These are phyloP conservation scores for Xylariaceae sp. DNA, from an alignment of 2,329 filamentous ascomycete species.

Conservation along the genomic window DNA sequence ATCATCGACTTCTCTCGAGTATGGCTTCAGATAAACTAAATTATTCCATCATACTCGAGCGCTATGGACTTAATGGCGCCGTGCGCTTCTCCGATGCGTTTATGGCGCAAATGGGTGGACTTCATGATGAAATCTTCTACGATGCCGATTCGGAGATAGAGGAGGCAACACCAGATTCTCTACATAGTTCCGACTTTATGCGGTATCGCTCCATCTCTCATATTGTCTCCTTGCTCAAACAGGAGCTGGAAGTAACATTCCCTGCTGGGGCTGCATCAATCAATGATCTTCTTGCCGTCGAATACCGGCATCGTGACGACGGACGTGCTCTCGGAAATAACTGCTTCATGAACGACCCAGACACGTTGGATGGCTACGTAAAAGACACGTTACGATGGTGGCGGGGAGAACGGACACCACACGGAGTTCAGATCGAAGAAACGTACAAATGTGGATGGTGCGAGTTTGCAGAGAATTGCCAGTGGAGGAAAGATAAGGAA, in stretches of 20 bases:
- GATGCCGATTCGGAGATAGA: constrained; percentile 37
- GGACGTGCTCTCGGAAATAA: constrained; percentile 54
- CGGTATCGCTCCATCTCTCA: constrained; percentile 49
- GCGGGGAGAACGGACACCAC: constrained; percentile 69
- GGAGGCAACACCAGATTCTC: constrained; percentile 13
- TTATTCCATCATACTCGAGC: constrained; percentile 64
- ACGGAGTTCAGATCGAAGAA: constrained; percentile 78
- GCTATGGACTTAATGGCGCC: constrained; percentile 67
- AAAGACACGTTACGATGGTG: constrained; percentile 78
- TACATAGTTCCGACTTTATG: constrained; percentile 36
- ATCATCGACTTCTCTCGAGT: constrained; percentile 77
- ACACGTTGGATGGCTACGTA: constrained; percentile 64
- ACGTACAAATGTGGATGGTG: constrained; percentile 85
- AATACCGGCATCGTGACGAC: constrained; percentile 52
- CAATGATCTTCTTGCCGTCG: constrained; percentile 50
- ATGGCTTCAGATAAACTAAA: constrained; percentile 71
- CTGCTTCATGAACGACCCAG: constrained; percentile 65
- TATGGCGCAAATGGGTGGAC: constrained; percentile 66
- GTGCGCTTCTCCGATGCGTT: constrained; percentile 75
- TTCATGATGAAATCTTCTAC: constrained; percentile 66
- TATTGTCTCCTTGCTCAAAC: constrained; percentile 44
- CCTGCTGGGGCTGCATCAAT: constrained; percentile 47
- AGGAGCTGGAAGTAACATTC: constrained; percentile 52
- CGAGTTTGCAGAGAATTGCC: constrained; percentile 76
- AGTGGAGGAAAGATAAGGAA: constrained; percentile 72